phyloP scores from a whole-genome alignment of 2,329 filamentous ascomycete species.

The Curvularia lunata region DNA sequence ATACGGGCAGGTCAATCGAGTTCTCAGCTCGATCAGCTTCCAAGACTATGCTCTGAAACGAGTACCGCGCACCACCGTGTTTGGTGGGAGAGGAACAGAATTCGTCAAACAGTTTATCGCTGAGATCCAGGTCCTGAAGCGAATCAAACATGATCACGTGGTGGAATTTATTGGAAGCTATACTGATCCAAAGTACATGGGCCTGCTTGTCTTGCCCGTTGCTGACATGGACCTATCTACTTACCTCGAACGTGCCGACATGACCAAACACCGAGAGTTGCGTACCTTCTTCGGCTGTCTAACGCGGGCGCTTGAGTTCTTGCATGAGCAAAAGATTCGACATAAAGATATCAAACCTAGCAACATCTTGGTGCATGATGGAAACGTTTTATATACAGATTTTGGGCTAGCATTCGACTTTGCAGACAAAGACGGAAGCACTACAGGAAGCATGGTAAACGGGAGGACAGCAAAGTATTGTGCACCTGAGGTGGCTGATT shows the following conservation, averaged over 20 bases:
- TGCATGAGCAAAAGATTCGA: conserved; percentile 20
- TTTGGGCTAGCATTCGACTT: conserved; percentile 26
- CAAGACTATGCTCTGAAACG: conserved; percentile 34
- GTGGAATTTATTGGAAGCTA: conserved; percentile 38
- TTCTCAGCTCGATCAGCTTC: conserved; percentile 27
- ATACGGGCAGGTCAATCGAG: conserved; percentile 30
- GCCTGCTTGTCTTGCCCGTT: conserved; percentile 39
- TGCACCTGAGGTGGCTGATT: not conserved
- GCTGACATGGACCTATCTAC: conserved; percentile 25
- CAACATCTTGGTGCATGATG: conserved; percentile 26
- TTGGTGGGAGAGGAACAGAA: conserved; percentile 10
- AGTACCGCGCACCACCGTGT: conserved; percentile 8
- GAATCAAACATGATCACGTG: conserved; percentile 14
- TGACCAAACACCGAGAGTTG: not conserved
- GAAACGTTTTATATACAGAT: conserved; percentile 26
- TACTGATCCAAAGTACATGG: conserved; percentile 39
- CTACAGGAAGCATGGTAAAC: not conserved
- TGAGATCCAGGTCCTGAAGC: conserved; percentile 15
- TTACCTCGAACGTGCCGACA: conserved; percentile 16
- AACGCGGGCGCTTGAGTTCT: conserved; percentile 19
- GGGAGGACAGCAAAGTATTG: not conserved
- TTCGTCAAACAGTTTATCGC: conserved; percentile 5
- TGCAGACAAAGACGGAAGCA: not conserved
- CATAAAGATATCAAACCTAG: conserved; percentile 32
- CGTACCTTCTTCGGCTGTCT: conserved; percentile 22